A percentile compares a stretch with the other conserved stretches of the same genome.
Conservation (phyloP, 2,329 filamentous ascomycete species). For the Ophiostoma ips region DNA sequence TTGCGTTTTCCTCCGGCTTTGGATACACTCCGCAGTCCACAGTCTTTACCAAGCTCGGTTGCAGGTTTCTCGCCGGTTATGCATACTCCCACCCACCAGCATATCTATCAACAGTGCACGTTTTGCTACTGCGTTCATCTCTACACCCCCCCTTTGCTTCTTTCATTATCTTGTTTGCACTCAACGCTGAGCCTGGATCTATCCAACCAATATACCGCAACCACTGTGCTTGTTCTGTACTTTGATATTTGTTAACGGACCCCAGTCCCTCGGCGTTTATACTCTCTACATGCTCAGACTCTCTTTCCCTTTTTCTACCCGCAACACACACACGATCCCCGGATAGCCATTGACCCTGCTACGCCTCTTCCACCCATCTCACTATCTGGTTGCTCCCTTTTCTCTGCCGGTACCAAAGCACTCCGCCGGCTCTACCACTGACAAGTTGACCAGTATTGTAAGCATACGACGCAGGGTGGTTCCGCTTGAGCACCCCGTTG, state of each 20-base stretch:
- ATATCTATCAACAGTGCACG: neutral
- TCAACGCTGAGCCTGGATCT: no score
- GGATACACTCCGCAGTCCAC: neutral
- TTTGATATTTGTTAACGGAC: no score
- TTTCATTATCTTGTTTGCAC: neutral
- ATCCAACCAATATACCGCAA: no score
- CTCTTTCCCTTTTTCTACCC: neutral
- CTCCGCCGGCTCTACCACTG: neutral
- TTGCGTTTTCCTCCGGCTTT: neutral
- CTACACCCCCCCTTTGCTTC: neutral
- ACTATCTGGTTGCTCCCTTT: no score
- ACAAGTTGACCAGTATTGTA: neutral
- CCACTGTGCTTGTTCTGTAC: no score
- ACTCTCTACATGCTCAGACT: no score
- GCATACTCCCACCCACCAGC: slow-evolving; percentile 4
- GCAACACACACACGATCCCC: no score
- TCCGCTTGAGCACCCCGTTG: neutral
- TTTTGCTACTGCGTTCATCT: neutral
- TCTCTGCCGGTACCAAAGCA: no score
- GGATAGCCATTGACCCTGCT: neutral
- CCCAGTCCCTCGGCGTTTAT: no score
- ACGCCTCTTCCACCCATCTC: no score
- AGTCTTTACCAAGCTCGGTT: neutral
- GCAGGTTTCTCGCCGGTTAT: slow-evolving; percentile 4
- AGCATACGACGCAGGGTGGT: neutral